phyloP scores from a whole-genome alignment of 306 rosid genomes.

The Vigna angularis region DNA sequence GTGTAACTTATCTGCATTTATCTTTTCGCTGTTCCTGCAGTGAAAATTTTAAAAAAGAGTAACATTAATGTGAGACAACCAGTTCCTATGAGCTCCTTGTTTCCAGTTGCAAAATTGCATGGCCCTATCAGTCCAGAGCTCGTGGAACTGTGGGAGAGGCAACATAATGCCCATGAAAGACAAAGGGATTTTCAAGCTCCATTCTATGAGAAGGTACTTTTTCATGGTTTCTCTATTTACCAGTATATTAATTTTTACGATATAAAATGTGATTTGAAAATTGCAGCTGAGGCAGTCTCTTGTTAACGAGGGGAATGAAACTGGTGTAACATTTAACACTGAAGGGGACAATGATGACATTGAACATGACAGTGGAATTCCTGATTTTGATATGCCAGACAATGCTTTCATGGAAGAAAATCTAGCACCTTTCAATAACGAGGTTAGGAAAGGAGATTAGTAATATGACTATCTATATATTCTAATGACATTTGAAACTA shows the following conservation, averaged over 20 bases:
- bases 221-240: neutral
- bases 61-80: conserved; percentile 42
- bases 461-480: conserved; percentile 31
- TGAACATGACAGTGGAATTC: conserved; percentile 53
- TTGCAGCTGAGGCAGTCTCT: conserved; percentile 84
- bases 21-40: conserved; percentile 54
- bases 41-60: conserved; percentile 55
- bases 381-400: conserved; percentile 63
- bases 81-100: conserved; percentile 56
- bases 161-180: conserved; percentile 47
- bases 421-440: conserved; percentile 49
- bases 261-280: conserved; percentile 42
- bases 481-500: conserved; percentile 14
- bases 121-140: conserved; percentile 89
- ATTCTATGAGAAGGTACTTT: conserved; percentile 74
- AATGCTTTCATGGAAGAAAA: conserved; percentile 64
- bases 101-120: conserved; percentile 81
- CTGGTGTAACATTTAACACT: conserved; percentile 49
- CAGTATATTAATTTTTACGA: conserved; percentile 15
- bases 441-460: conserved; percentile 59
- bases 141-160: conserved; percentile 66
- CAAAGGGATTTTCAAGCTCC: conserved; percentile 56
- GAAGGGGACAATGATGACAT: conserved; percentile 62
- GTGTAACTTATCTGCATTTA: conserved; percentile 15
- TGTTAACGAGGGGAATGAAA: conserved; percentile 56